Evolutionary conservation across 495 filamentous ascomycete species (phyloP).

Genomic region (Bacidia rubella): DNA sequence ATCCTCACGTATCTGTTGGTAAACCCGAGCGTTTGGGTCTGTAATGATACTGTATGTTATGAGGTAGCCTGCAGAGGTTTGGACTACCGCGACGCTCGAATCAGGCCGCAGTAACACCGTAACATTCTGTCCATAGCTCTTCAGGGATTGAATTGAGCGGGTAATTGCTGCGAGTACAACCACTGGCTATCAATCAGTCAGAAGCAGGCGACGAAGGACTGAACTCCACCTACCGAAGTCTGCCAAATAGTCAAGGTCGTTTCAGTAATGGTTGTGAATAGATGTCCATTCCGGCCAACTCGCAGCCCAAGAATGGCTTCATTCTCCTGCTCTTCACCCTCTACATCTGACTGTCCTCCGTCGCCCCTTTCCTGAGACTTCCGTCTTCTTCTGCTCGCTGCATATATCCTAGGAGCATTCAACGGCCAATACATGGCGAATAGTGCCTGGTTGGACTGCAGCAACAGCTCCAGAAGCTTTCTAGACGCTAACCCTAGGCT

Average conservation of each 20-base stretch:
- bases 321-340: slow-evolving; percentile 16
- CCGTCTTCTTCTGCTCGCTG: slow-evolving; percentile 46
- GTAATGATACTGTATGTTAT: slow-evolving; percentile 90
- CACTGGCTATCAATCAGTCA: slow-evolving; percentile 53
- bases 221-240: slow-evolving; percentile 56
- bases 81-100: slow-evolving; percentile 81
- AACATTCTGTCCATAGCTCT: slow-evolving; percentile 72
- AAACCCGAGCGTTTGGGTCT: slow-evolving; percentile 69
- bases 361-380: slow-evolving; percentile 24
- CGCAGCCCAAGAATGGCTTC: slow-evolving; percentile 54
- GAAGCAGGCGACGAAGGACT: slow-evolving; percentile 13
- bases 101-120: slow-evolving; percentile 81
- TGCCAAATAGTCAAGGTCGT: slow-evolving; percentile 87
- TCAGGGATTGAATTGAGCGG: slow-evolving; percentile 63
- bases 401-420: slow-evolving; percentile 80
- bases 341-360: slow-evolving; percentile 25
- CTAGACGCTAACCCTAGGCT: neutral
- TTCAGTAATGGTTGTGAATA: slow-evolving; percentile 80
- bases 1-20: slow-evolving; percentile 62
- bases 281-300: slow-evolving; percentile 65
- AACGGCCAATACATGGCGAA: slow-evolving; percentile 93
- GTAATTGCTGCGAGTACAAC: slow-evolving; percentile 74
- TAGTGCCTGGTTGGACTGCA: neutral
- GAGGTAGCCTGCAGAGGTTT: slow-evolving; percentile 74
- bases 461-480: neutral